phyloP scores from a whole-genome alignment of 164 flowering plant species.

The Annona squamosa region DNA sequence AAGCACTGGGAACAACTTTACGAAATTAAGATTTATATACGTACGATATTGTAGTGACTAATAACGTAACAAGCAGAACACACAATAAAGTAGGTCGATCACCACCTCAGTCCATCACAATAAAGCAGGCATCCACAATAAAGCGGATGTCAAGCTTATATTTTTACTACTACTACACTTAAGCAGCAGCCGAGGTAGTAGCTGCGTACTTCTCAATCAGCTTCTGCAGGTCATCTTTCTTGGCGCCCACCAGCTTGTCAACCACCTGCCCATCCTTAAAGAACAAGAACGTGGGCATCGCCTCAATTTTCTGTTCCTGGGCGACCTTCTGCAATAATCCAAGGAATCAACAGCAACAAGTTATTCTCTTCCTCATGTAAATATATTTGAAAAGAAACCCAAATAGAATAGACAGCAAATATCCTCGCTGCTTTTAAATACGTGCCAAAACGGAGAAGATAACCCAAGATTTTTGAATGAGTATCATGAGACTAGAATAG shows the following conservation, averaged over 20 bases:
- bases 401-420: too few species aligned
- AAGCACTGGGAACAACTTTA: too few species aligned
- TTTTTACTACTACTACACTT: not conserved
- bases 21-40: not conserved
- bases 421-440: too few species aligned
- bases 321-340: constrained; percentile 41
- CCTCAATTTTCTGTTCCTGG: constrained; percentile 45
- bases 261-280: constrained; percentile 51
- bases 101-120: not conserved
- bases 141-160: too few species aligned
- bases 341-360: too few species aligned
- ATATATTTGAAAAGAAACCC: too few species aligned
- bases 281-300: constrained; percentile 70
- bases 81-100: too few species aligned
- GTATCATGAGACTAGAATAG: too few species aligned
- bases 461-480: too few species aligned
- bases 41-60: not conserved
- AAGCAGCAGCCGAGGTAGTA: not conserved
- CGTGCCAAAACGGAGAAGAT: too few species aligned
- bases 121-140: not conserved
- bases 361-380: too few species aligned
- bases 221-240: constrained; percentile 32
- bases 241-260: constrained; percentile 61
- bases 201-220: constrained; percentile 12
- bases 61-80: too few species aligned